A percentile compares a stretch with the other conserved stretches of the same genome.
These are phyloP conservation scores for Globisporangium cederbergense DNA, from an alignment of 352 stramenopile species.

Conservation along the genomic window DNA sequence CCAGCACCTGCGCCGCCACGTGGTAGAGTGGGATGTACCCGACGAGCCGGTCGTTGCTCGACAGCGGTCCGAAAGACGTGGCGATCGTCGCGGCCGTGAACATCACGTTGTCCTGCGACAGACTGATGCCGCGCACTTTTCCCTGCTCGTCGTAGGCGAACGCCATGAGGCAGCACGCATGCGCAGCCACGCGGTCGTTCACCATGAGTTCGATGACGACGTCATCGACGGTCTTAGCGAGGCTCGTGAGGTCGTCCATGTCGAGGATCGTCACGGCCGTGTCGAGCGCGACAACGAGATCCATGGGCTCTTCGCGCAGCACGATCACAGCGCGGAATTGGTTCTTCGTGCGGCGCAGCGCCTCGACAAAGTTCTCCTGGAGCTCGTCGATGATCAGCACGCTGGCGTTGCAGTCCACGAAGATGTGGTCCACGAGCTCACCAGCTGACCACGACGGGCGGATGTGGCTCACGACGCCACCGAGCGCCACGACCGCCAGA, in stretches of 20 bases:
- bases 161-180: conserved; percentile 46
- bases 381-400: conserved; percentile 61
- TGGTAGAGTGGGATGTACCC: conserved; percentile 72
- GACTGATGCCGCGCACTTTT: conserved; percentile 38
- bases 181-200: conserved; percentile 28
- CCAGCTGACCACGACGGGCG: conserved; percentile 43
- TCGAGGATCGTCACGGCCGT: conserved; percentile 43
- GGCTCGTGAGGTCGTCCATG: conserved; percentile 34
- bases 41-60: conserved; percentile 46
- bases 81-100: conserved; percentile 72
- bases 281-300: conserved; percentile 22
- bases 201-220: conserved; percentile 28
- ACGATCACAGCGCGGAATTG: conserved; percentile 46
- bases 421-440: conserved; percentile 53
- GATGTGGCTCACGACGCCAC: conserved; percentile 58
- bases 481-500: conserved; percentile 48
- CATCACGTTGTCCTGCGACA: conserved; percentile 85
- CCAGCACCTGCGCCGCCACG: conserved; percentile 63
- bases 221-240: conserved; percentile 27
- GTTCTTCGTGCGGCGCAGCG: conserved; percentile 22
- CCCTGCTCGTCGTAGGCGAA: conserved; percentile 66
- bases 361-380: conserved; percentile 42
- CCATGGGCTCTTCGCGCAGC: conserved; percentile 30
- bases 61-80: conserved; percentile 49
- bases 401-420: conserved; percentile 44